Conservation (phyloP, 2,329 filamentous ascomycete genomes). For the Periconia digitata region DNA sequence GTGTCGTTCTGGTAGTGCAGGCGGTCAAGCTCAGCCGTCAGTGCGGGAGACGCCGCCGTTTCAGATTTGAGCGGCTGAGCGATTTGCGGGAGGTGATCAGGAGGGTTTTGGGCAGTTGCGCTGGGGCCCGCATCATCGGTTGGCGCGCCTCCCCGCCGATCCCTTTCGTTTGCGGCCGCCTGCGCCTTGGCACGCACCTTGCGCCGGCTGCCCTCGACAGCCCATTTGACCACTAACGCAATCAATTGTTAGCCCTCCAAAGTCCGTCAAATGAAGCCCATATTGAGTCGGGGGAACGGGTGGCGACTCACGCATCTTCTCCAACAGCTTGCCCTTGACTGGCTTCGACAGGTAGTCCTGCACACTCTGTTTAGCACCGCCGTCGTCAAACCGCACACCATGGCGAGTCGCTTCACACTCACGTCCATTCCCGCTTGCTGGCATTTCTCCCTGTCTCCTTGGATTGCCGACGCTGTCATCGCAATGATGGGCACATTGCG, state of each 20-base stretch:
- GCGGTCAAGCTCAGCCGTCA: conserved; percentile 41
- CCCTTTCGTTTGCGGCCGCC: conserved; percentile 24
- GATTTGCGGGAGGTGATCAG: conserved; percentile 30
- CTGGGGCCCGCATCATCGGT: conserved; percentile 19
- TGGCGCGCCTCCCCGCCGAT: conserved; percentile 28
- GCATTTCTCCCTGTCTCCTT: conserved; percentile 75
- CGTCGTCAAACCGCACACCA: conserved; percentile 9
- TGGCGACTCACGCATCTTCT: conserved; percentile 47
- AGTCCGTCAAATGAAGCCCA: conserved; percentile 7
- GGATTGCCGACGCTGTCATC: conserved; percentile 80
- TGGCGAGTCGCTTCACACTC: conserved; percentile 17
- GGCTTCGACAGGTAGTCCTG: conserved; percentile 51
- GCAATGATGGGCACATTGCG: conserved; percentile 72
- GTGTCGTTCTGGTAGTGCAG: conserved; percentile 40
- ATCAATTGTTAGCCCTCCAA: conserved; percentile 42
- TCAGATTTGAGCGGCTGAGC: conserved; percentile 30
- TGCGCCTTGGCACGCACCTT: conserved; percentile 24
- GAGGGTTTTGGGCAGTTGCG: conserved; percentile 16
- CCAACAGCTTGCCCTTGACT: conserved; percentile 67
- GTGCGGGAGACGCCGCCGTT: conserved; percentile 35
- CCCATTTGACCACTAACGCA: conserved; percentile 62
- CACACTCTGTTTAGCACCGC: conserved; percentile 18
- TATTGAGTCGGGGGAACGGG: background rate
- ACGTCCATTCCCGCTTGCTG: conserved; percentile 71
- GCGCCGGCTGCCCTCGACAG: conserved; percentile 44